Evolutionary conservation across 257 asterid species (phyloP).

Genomic region (Solanum sparsipilum): DNA sequence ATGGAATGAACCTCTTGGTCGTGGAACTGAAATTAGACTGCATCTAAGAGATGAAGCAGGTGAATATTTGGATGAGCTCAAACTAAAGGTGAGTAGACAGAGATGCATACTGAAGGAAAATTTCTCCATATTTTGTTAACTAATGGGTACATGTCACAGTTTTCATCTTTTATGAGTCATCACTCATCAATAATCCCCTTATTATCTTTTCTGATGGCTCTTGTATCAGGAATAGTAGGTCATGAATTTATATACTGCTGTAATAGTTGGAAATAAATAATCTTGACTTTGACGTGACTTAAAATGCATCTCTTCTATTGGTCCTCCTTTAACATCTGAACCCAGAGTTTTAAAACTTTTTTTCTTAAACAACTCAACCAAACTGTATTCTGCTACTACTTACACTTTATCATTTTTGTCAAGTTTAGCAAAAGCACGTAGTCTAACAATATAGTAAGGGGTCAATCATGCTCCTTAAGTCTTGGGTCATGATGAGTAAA

Average conservation of each 20-base stretch:
- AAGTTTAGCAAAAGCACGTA: not conserved
- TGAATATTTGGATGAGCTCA: slow-evolving; percentile 74
- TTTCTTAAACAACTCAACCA: not conserved
- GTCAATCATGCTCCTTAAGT: not conserved
- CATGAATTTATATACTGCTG: not conserved
- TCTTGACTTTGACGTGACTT: not conserved
- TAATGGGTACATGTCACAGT: not conserved
- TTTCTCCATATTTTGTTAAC: not conserved
- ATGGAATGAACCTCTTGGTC: slow-evolving; percentile 93
- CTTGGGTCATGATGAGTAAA: not conserved
- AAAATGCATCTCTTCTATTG: not conserved
- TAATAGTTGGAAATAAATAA: not conserved
- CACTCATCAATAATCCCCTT: not conserved
- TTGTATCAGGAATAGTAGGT: not conserved
- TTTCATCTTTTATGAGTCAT: not conserved
- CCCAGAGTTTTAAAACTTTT: not conserved
- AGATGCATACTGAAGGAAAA: not conserved
- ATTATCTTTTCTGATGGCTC: not conserved
- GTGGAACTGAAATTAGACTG: slow-evolving; percentile 86
- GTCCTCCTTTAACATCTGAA: not conserved
- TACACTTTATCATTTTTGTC: not conserved
- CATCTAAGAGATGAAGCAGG: slow-evolving; percentile 89
- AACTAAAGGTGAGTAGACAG: slow-evolving; percentile 51
- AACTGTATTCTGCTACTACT: not conserved
- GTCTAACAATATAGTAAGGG: not conserved